Conservation (phyloP, 805 yeast species). For the Cyberlindnera maritima region DNA sequence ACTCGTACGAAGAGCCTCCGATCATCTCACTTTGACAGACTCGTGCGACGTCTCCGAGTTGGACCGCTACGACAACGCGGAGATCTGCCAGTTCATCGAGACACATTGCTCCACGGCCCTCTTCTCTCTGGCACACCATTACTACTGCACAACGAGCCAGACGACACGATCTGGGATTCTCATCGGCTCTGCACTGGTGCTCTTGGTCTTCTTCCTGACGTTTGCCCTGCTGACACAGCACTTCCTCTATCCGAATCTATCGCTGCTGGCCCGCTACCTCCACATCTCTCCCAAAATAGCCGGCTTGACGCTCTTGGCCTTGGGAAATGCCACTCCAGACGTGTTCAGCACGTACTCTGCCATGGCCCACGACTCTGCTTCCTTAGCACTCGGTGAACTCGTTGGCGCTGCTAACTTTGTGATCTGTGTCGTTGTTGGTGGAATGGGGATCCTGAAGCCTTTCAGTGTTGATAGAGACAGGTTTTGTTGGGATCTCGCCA, state of each 20-base stretch:
- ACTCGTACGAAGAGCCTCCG: not conserved
- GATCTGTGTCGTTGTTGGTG: slow-evolving; percentile 75
- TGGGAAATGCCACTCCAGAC: slow-evolving; percentile 94
- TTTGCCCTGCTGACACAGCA: slow-evolving; percentile 83
- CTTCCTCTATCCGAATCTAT: slow-evolving; percentile 75
- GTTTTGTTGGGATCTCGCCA: slow-evolving; percentile 59
- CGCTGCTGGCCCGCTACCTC: slow-evolving; percentile 57
- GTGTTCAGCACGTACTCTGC: slow-evolving; percentile 83
- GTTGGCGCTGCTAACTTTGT: slow-evolving; percentile 87
- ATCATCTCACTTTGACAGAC: not conserved
- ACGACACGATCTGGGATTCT: not conserved
- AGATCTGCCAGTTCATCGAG: slow-evolving; percentile 4
- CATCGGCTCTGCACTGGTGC: slow-evolving; percentile 15
- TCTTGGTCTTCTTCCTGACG: slow-evolving; percentile 44
- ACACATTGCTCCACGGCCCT: slow-evolving; percentile 3
- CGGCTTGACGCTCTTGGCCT: slow-evolving; percentile 83
- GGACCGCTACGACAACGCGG: not conserved
- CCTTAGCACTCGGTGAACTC: slow-evolving; percentile 87
- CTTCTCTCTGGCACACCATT: not conserved
- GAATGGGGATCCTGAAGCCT: slow-evolving; percentile 68
- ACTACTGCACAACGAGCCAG: slow-evolving; percentile 6
- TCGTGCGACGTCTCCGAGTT: not conserved
- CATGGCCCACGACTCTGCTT: slow-evolving; percentile 63
- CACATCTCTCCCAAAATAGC: slow-evolving; percentile 73
- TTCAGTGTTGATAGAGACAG: slow-evolving; percentile 49